phyloP scores from a whole-genome alignment of 2,329 filamentous ascomycete genomes.

The Raffaelea ambrosiae region DNA sequence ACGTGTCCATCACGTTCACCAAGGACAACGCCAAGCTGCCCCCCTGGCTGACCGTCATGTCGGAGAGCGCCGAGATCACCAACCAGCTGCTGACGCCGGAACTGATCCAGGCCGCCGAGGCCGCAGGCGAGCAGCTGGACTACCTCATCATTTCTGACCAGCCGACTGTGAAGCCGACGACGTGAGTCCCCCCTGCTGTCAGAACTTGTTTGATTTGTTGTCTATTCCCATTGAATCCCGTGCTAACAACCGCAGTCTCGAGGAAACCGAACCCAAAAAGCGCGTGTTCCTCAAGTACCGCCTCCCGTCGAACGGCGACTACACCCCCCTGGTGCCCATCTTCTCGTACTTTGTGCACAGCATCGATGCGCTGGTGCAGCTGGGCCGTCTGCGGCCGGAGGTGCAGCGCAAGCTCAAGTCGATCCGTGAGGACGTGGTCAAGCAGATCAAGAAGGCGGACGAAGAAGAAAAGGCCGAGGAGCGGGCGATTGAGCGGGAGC shows the following conservation, averaged over 20 bases:
- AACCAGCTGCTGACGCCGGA: conserved; percentile 82
- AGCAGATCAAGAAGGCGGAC: conserved; percentile 68
- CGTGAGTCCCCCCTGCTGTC: conserved; percentile 44
- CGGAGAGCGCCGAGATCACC: conserved; percentile 90
- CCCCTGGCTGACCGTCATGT: conserved; percentile 88
- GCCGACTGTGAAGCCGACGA: conserved; percentile 75
- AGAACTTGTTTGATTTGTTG: background rate
- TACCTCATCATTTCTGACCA: conserved; percentile 87
- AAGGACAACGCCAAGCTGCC: conserved; percentile 91
- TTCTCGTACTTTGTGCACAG: conserved; percentile 77
- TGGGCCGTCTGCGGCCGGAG: conserved; percentile 81
- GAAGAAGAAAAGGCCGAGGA: conserved; percentile 79
- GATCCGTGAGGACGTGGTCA: conserved; percentile 71
- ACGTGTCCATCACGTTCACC: conserved; percentile 83
- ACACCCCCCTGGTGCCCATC: conserved; percentile 59
- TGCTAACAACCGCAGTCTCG: conserved; percentile 45
- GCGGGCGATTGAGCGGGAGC: conserved; percentile 61
- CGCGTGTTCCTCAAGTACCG: conserved; percentile 73
- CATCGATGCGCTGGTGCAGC: conserved; percentile 69
- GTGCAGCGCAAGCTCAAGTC: conserved; percentile 75
- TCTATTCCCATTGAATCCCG: background rate
- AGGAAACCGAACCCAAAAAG: conserved; percentile 79
- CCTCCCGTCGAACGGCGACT: conserved; percentile 55
- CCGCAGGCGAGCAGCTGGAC: conserved; percentile 74
- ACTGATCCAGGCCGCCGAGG: conserved; percentile 67